Evolutionary conservation across 768 basidiomycete genomes (phyloP).

Genomic region (Trametes maxima): DNA sequence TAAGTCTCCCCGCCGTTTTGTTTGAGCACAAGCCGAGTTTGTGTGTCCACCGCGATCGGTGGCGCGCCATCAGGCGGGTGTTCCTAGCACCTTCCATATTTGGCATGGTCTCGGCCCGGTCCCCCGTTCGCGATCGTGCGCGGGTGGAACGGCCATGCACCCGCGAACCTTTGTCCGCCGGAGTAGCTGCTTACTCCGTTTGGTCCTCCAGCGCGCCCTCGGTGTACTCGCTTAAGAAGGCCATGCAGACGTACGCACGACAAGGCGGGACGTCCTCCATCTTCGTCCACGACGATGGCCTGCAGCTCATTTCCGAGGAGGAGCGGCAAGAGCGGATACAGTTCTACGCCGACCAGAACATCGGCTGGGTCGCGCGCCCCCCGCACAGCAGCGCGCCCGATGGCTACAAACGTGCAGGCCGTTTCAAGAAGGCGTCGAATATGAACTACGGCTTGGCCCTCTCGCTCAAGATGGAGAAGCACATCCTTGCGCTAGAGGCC

Average conservation of each 20-base stretch:
- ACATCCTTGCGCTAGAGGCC: slow-evolving; percentile 52
- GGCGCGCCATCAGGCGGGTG: not conserved
- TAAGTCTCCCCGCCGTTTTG: slow-evolving; percentile 40
- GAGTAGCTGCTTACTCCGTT: slow-evolving; percentile 7
- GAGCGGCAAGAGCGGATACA: slow-evolving; percentile 67
- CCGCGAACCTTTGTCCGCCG: slow-evolving; percentile 1
- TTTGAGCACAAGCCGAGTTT: not conserved
- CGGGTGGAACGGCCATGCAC: not conserved
- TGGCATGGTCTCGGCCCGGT: not conserved
- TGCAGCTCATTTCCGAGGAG: slow-evolving; percentile 63
- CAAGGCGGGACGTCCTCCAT: slow-evolving; percentile 84
- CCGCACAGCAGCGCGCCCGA: slow-evolving; percentile 60
- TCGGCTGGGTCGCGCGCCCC: slow-evolving; percentile 85
- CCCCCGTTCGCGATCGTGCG: not conserved
- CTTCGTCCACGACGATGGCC: slow-evolving; percentile 82
- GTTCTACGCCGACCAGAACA: slow-evolving; percentile 77
- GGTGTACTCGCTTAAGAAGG: slow-evolving; percentile 77
- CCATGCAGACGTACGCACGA: slow-evolving; percentile 91
- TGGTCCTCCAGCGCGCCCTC: slow-evolving; percentile 59
- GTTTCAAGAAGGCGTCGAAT: slow-evolving; percentile 94
- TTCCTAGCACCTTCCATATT: not conserved
- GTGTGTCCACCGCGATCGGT: slow-evolving; percentile 2
- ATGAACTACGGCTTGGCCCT: slow-evolving; percentile 84
- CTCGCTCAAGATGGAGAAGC: slow-evolving; percentile 60
- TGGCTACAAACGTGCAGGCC: slow-evolving; percentile 79